These are phyloP conservation scores for Herpetospermum pedunculosum DNA, from an alignment of 306 rosid species.

Conservation along the genomic window DNA sequence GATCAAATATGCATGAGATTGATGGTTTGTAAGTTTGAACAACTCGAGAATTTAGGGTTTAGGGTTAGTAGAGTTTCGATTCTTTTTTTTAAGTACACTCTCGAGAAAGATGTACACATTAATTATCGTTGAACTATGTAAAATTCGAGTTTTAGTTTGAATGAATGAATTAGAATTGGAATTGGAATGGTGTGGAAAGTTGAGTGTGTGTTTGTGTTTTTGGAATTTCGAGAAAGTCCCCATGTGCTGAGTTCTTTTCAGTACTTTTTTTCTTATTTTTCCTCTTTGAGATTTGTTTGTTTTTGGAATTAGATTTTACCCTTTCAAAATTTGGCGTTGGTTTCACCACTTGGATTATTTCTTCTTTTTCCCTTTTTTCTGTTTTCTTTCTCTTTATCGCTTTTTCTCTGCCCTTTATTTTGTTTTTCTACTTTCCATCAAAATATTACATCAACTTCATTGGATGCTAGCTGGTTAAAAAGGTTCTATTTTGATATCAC, in stretches of 20 bases:
- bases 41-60: too few relatives aligned
- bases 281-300: neutral
- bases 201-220: neutral
- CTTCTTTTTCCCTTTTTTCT: neutral
- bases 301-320: neutral
- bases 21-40: too few relatives aligned
- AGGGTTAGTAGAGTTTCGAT: too few relatives aligned
- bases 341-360: neutral
- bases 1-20: too few relatives aligned
- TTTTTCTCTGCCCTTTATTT: neutral
- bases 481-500: neutral
- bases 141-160: too few relatives aligned
- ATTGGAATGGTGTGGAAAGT: too few relatives aligned
- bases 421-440: neutral
- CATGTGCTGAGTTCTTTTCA: slow-evolving; percentile 7
- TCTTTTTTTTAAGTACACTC: too few relatives aligned
- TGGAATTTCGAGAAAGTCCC: neutral
- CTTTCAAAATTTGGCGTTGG: neutral
- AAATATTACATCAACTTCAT: neutral
- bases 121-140: too few relatives aligned
- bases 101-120: too few relatives aligned
- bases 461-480: neutral
- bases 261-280: neutral
- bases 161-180: neutral
- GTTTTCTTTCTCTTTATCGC: neutral